Base-by-base conservation (phyloP, 1,284 basidiomycete genomes). In the Leucoagaricus sp. region DNA sequence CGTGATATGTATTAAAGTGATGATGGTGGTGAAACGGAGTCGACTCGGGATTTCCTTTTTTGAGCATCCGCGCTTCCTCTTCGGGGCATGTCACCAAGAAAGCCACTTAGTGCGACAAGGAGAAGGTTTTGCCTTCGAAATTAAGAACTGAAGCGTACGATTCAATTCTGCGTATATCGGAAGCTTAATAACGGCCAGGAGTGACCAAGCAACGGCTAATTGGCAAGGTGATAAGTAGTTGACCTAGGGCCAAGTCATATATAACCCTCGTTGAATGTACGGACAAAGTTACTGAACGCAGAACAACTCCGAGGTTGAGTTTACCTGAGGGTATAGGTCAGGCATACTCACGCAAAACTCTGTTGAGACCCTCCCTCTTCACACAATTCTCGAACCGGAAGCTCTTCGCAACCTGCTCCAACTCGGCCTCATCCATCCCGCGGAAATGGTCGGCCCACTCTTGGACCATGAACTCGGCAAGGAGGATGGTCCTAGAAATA, bases 371-470 rank as follows among this genome's bases (percentile, higher is more conserved):
- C 33, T 77, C 76, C 53, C 77, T 65, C 64, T 78, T 70, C 55
- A 74, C 61, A 63, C 82, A 84, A 62, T 81, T 79, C 57, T 80
- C 80, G 59, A 81, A 81, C 57, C 75, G 70, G 67, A 86, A 87
- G 65, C 80, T 82, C 59, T 72, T 72, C 0, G 84, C 83, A 4
- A 86, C 61, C 49, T 72, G 68, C 40, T 76, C 74, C 47, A 77
- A 55, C 42, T 65, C 60, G 29, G 42, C 60, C 57, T 72, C 66
- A 33, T 70, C 67, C 72, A 85, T 77, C 3, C 80, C 85, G 17
- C 71, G 69, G 67, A 90, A 86, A 62, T 82, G 77, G 54, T 82
- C 81, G 0, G 86, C 87, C 80, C 83, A 90, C 64, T 88, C 85
- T 57, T 74, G 72, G 31, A 84, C 78, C 62, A 89, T 70, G 64